Evolutionary conservation across 2,329 filamentous ascomycete genomes (phyloP).

Genomic region (Ceratocystis smalleyi): DNA sequence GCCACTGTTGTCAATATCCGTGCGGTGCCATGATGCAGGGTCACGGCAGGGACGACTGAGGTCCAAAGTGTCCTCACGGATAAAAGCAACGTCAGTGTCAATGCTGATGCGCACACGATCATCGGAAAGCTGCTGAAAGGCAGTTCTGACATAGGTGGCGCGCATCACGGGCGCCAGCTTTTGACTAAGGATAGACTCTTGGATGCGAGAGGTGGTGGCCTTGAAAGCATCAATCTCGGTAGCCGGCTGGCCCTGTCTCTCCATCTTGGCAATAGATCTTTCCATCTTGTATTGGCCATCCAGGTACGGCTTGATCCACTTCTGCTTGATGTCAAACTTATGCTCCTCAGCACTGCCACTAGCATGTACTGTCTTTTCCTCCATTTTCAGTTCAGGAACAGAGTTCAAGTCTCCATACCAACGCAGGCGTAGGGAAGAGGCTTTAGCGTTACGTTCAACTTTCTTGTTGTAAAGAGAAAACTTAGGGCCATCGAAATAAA

Average conservation of each 20-base stretch:
- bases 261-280: constrained; percentile 76
- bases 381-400: constrained; percentile 66
- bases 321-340: constrained; percentile 77
- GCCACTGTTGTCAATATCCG: constrained; percentile 67
- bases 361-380: constrained; percentile 74
- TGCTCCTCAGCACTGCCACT: constrained; percentile 65
- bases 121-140: constrained; percentile 91
- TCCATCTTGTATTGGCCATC: constrained; percentile 82
- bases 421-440: constrained; percentile 67
- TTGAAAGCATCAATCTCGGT: constrained; percentile 55
- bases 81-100: constrained; percentile 81
- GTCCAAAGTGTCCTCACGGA: constrained; percentile 65
- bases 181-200: constrained; percentile 61
- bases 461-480: constrained; percentile 82
- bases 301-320: constrained; percentile 79
- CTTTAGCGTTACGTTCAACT: constrained; percentile 57
- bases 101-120: constrained; percentile 82
- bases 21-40: constrained; percentile 76
- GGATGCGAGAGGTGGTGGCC: constrained; percentile 58
- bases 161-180: constrained; percentile 71
- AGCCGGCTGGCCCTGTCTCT: constrained; percentile 52
- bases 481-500: constrained; percentile 83
- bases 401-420: constrained; percentile 80
- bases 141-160: constrained; percentile 85
- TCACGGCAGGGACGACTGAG: constrained; percentile 73